Conservation (phyloP, 108 stramenopile genomes). For the Nannochloropsis salina region DNA sequence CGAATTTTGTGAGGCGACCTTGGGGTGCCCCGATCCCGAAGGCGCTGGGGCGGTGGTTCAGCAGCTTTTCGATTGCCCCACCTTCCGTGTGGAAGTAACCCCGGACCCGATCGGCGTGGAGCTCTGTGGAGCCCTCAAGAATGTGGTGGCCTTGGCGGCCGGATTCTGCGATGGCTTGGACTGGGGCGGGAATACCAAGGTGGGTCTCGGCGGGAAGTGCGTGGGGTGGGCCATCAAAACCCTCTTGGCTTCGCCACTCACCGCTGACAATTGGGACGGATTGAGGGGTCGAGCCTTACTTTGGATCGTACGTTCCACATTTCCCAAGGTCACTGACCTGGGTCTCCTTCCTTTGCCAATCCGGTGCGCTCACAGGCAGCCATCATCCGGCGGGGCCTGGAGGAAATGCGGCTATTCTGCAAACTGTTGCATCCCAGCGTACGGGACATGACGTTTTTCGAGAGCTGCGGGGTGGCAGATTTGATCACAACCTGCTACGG, state of each 20-base stretch:
- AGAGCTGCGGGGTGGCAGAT: constrained; percentile 93
- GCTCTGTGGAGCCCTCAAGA: constrained; percentile 91
- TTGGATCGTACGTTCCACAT: neutral
- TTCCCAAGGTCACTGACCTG: neutral
- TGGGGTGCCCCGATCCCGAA: constrained; percentile 66
- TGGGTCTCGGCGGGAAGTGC: neutral
- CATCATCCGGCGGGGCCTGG: constrained; percentile 72
- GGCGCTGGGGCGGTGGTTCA: constrained; percentile 65
- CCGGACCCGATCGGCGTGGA: constrained; percentile 80
- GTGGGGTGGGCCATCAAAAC: neutral
- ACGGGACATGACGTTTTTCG: constrained; percentile 70
- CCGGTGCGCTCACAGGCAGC: constrained; percentile 60
- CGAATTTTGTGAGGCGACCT: constrained; percentile 88
- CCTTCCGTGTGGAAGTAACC: constrained; percentile 80
- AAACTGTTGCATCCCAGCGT: constrained; percentile 31
- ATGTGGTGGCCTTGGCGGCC: constrained; percentile 88
- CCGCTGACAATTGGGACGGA: neutral
- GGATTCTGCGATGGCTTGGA: constrained; percentile 88
- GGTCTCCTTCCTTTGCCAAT: neutral
- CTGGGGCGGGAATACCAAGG: constrained; percentile 81
- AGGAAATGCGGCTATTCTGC: constrained; percentile 81
- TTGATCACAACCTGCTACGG: constrained; percentile 95
- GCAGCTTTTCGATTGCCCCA: constrained; percentile 66
- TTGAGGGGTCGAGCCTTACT: neutral
- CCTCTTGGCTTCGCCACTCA: too few relatives aligned